Evolutionary conservation across 2,329 filamentous ascomycete genomes (phyloP), one percentile per base, ranked within the genome.

Genomic region (Neopestalotiopsis clavispora): DNA sequence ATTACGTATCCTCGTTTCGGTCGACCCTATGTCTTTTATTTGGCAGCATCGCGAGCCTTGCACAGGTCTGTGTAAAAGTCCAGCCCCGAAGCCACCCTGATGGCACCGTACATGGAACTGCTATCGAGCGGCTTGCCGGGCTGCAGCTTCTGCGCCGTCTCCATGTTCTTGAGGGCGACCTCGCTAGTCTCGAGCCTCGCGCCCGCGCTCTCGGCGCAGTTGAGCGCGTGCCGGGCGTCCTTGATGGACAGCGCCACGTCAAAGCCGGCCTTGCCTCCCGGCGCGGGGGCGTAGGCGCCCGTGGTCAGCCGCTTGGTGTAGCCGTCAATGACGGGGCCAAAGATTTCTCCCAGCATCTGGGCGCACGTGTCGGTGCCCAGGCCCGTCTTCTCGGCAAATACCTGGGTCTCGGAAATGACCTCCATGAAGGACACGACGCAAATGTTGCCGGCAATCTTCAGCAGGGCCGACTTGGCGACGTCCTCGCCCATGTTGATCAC

Each of bases 321-420:
- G 4, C 80, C 79, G 4, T 80, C 80, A 4, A 80, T 76, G 23
- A 83, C 79, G 34, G 80, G 77, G 4, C 81, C 82, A 70, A 83
- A 83, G n/a, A 79, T 81, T 60, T 82, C 80, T 0, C 75, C 77
- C 64, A 84, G 82, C 69, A 84, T 75, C 34, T 80, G 79, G 69
- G 83, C 81, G 76, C 83, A 79, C 3, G 78, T 76, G 2, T 74
- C 76, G 1, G 79, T 79, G 10, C 81, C 82, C n/a, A 84, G 75
- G 3, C 81, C 82, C 3, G 80, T 82, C 72, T 81, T 80, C 69
- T 84, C 82, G 17, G 82, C 82, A 67, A 84, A 83, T 40, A 84
- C 82, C 69, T 84, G 82, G 1, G 80, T 79, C 72, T 84, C 82
- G 4, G 80, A 78, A 58, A 84, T 80, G 14, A 81, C 79, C 74